Conservation (phyloP, 2,329 filamentous ascomycete species). For the Neofusicoccum umdonicola region DNA sequence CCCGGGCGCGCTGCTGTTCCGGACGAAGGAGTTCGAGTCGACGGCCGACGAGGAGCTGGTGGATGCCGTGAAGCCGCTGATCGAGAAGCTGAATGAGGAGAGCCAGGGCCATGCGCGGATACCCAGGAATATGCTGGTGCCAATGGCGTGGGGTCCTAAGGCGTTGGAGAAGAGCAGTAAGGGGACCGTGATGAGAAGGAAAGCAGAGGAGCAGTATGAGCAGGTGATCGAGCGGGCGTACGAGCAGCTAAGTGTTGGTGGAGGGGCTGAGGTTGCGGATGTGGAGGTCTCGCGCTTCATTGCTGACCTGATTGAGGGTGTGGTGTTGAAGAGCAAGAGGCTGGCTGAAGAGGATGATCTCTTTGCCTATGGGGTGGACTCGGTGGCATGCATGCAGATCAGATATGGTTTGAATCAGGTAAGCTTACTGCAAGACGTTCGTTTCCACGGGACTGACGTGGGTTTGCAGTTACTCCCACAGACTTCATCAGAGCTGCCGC, state of each 20-base stretch:
- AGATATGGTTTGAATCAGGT: conserved; percentile 33
- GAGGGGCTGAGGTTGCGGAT: conserved; percentile 26
- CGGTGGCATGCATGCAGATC: conserved; percentile 56
- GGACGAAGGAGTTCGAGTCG: conserved; percentile 28
- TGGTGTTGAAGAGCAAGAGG: conserved; percentile 17
- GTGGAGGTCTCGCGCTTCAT: conserved; percentile 34
- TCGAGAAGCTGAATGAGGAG: conserved; percentile 50
- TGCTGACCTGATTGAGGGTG: conserved; percentile 24
- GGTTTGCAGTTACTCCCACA: conserved; percentile 33
- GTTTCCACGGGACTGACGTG: not conserved
- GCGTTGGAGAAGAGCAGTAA: conserved; percentile 61
- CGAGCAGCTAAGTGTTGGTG: conserved; percentile 22
- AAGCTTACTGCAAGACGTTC: not conserved
- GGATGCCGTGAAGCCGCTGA: conserved; percentile 40
- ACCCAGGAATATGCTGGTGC: conserved; percentile 50
- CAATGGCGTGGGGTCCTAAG: conserved; percentile 37
- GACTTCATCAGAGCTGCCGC: conserved; percentile 43
- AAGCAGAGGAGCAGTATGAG: conserved; percentile 52
- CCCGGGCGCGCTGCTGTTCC: conserved; percentile 58
- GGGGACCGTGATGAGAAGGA: conserved; percentile 55
- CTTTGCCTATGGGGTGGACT: conserved; percentile 60
- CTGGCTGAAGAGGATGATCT: conserved; percentile 48
- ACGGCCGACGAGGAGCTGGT: conserved; percentile 41
- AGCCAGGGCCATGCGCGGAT: conserved; percentile 54
- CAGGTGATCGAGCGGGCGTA: conserved; percentile 50